Conservation (phyloP, 1,284 basidiomycete species). For the Ustilago crameri region DNA sequence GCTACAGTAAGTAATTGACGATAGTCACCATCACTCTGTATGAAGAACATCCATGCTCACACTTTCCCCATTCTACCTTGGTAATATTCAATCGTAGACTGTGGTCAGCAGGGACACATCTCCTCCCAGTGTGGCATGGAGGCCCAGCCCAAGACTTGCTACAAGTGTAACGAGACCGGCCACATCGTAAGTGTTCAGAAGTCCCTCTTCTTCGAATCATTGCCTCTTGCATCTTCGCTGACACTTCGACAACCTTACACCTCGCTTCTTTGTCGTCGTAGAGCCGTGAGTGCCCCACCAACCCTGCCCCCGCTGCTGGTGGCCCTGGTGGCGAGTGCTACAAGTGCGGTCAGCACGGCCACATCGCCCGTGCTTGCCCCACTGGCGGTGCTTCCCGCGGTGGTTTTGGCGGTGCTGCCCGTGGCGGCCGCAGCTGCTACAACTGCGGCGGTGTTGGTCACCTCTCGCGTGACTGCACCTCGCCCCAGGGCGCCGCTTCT, state of each 20-base stretch:
- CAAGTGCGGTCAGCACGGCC: conserved; percentile 60
- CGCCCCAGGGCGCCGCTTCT: conserved; percentile 39
- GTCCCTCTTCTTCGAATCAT: neutral
- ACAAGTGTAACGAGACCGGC: conserved; percentile 62
- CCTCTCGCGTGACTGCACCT: conserved; percentile 63
- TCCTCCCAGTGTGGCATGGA: conserved; percentile 62
- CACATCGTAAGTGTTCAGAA: conserved; percentile 49
- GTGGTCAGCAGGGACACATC: conserved; percentile 63
- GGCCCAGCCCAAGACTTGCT: conserved; percentile 65
- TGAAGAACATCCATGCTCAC: neutral
- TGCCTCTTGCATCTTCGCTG: neutral
- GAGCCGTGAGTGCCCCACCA: conserved; percentile 63
- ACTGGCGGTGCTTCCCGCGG: conserved; percentile 31
- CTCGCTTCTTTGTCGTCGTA: neutral
- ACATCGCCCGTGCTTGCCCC: conserved; percentile 65
- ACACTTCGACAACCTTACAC: too few relatives aligned
- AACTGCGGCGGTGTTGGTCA: conserved; percentile 66
- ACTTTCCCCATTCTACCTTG: too few relatives aligned
- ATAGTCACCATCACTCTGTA: too few relatives aligned
- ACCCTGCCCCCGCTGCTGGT: conserved; percentile 35
- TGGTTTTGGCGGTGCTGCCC: conserved; percentile 37
- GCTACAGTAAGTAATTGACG: conserved; percentile 32
- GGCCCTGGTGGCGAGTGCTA: conserved; percentile 61
- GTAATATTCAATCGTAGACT: too few relatives aligned
- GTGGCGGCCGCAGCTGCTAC: conserved; percentile 60